Conservation (phyloP, 1,284 basidiomycete genomes). For the Marasmius tenuissimus region DNA sequence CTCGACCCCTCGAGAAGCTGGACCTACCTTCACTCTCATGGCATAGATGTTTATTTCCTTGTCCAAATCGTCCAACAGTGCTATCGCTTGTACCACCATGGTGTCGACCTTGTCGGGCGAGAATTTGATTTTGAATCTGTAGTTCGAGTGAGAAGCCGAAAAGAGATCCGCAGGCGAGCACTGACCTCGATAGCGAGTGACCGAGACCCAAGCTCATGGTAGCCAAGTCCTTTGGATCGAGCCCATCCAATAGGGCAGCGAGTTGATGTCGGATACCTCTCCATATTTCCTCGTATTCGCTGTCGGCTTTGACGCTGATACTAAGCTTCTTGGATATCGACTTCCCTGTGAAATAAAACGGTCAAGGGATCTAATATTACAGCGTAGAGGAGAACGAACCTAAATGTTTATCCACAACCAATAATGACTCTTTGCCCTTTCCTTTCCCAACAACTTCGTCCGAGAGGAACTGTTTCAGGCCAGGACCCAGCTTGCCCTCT, state of each 20-base stretch:
- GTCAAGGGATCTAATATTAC: neutral
- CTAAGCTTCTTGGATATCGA: constrained; percentile 94
- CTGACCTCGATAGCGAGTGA: constrained; percentile 90
- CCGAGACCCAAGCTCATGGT: constrained; percentile 98
- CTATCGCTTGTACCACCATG: constrained; percentile 99
- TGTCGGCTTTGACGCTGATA: constrained; percentile 76
- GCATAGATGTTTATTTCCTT: constrained; percentile 99
- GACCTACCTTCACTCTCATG: constrained; percentile 92
- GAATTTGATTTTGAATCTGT: constrained; percentile 98
- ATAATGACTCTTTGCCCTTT: constrained; percentile 84
- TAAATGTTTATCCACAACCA: constrained; percentile 90
- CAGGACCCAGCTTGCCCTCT: constrained; percentile 91
- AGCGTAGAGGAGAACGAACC: constrained; percentile 51
- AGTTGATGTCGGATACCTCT: constrained; percentile 94
- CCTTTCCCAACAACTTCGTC: constrained; percentile 87
- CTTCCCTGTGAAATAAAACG: constrained; percentile 47
- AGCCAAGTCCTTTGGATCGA: constrained; percentile 93
- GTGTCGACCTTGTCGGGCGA: constrained; percentile 99
- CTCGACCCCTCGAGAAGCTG: no score
- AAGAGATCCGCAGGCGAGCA: constrained; percentile 8
- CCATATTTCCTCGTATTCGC: constrained; percentile 77
- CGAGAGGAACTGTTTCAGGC: constrained; percentile 90
- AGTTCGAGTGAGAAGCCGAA: neutral
- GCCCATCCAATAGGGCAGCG: constrained; percentile 81
- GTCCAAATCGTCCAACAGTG: constrained; percentile 97